A percentile compares a stretch with the other conserved stretches of the same genome.
These are phyloP conservation scores for Yarrowia galli DNA, from an alignment of 1,139 yeast species.

Conservation along the genomic window DNA sequence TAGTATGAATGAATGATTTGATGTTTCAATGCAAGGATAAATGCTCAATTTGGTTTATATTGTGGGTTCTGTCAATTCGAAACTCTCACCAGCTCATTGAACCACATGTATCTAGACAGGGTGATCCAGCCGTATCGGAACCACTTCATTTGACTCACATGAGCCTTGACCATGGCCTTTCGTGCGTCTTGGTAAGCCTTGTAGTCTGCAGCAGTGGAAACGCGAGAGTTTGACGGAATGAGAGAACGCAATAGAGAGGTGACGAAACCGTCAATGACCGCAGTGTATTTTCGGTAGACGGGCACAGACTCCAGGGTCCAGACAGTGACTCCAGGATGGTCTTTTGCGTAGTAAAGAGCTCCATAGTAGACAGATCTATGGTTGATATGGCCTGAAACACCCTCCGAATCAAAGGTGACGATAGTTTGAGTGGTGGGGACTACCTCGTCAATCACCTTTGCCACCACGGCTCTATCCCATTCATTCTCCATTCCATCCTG, in stretches of 20 bases:
- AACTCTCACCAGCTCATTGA: slow-evolving; percentile 63
- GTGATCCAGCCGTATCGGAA: slow-evolving; percentile 89
- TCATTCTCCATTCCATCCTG: slow-evolving; percentile 74
- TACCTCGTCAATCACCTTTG: slow-evolving; percentile 48
- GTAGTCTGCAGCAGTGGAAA: slow-evolving; percentile 46
- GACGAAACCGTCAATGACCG: slow-evolving; percentile 48
- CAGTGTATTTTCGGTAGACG: slow-evolving; percentile 51
- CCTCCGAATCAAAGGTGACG: slow-evolving; percentile 80
- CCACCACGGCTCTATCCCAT: slow-evolving; percentile 66
- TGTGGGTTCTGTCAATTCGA: too few species aligned
- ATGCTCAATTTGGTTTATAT: too few species aligned
- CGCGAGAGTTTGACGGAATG: slow-evolving; percentile 15
- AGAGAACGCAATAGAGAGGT: slow-evolving; percentile 40
- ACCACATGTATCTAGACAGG: slow-evolving; percentile 72
- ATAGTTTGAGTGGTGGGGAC: slow-evolving; percentile 54
- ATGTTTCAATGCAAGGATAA: background rate
- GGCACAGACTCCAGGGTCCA: slow-evolving; percentile 53
- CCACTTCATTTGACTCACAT: slow-evolving; percentile 94
- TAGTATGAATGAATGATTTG: slow-evolving; percentile 17
- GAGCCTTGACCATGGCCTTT: slow-evolving; percentile 84
- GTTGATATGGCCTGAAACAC: slow-evolving; percentile 87
- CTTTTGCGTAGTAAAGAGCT: slow-evolving; percentile 52
- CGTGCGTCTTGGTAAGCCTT: slow-evolving; percentile 66
- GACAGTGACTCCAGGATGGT: slow-evolving; percentile 41
- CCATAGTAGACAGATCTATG: slow-evolving; percentile 75